phyloP scores from a whole-genome alignment of 805 yeast genomes.

The Barnettozyma wickerhamii region DNA sequence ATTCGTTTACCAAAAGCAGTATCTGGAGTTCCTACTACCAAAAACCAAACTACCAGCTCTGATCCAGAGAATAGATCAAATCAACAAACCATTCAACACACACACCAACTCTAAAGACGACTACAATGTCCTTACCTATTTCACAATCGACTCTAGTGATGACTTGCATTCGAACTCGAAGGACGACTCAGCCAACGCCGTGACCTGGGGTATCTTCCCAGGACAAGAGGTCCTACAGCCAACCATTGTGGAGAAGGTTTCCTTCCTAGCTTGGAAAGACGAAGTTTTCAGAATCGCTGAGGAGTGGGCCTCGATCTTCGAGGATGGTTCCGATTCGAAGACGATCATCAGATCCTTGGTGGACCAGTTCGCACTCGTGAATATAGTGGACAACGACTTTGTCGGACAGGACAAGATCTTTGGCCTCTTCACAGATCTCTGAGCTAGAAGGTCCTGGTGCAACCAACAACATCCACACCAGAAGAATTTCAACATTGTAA shows the following conservation, averaged over 20 bases:
- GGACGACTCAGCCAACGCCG: conserved; percentile 78
- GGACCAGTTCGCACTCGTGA: conserved; percentile 67
- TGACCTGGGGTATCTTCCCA: conserved; percentile 98
- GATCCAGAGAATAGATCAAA: conserved; percentile 39
- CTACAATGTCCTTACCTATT: conserved; percentile 62
- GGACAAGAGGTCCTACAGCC: conserved; percentile 94
- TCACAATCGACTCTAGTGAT: conserved; percentile 61
- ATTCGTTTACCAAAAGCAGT: conserved; percentile 91
- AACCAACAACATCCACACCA: not conserved
- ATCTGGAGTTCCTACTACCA: conserved; percentile 80
- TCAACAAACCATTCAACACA: conserved; percentile 33
- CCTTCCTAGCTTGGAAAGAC: conserved; percentile 96
- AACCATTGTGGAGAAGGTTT: conserved; percentile 87
- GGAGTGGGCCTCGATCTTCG: conserved; percentile 69
- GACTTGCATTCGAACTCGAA: conserved; percentile 63
- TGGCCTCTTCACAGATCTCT: conserved; percentile 38
- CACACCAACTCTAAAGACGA: conserved; percentile 26
- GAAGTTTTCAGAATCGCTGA: conserved; percentile 80
- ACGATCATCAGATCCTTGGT: conserved; percentile 40
- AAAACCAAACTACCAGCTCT: conserved; percentile 36
- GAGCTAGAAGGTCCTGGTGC: not conserved
- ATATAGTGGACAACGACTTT: conserved; percentile 86
- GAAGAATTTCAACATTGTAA: conserved; percentile 8
- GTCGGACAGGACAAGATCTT: conserved; percentile 56
- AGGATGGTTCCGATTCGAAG: conserved; percentile 30